Percentiles rank a stretch among this genome's conserved stretches.
Conservation (phyloP, 805 yeast species). For the Candida arabinofermentans region DNA sequence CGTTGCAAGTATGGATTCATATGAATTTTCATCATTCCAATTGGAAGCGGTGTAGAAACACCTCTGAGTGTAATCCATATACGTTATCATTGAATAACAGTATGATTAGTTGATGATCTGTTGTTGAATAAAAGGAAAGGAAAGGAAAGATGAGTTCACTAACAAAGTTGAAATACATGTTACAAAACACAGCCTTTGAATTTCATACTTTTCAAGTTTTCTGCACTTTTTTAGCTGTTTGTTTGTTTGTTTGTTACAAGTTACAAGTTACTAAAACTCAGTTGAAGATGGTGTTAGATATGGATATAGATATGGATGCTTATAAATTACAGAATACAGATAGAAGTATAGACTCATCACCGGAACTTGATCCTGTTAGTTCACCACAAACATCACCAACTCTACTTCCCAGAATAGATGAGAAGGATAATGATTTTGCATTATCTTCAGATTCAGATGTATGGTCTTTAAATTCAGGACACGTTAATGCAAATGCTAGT, state of each 20-base stretch:
- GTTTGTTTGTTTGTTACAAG: no score
- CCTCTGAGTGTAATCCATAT: constrained; percentile 81
- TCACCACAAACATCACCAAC: constrained; percentile 32
- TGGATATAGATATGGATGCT: neutral
- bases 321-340: neutral
- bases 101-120: neutral
- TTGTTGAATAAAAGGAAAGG: neutral
- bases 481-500: neutral
- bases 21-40: constrained; percentile 80
- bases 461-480: constrained; percentile 26
- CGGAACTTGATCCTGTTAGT: constrained; percentile 12
- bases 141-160: neutral
- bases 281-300: no score
- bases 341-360: constrained; percentile 13
- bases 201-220: no score
- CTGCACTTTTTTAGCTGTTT: no score
- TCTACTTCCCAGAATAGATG: constrained; percentile 23
- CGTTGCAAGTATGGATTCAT: constrained; percentile 70
- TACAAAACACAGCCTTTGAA: no score
- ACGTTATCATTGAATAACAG: constrained; percentile 58
- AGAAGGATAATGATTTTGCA: constrained; percentile 29
- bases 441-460: constrained; percentile 29
- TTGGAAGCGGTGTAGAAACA: constrained; percentile 65
- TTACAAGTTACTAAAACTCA: no score
- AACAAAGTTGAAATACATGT: no score